A percentile compares a stretch with the other conserved stretches of the same genome.
Evolutionary conservation across 2,329 filamentous ascomycete species (phyloP).

Genomic region (Fusarium setosum): DNA sequence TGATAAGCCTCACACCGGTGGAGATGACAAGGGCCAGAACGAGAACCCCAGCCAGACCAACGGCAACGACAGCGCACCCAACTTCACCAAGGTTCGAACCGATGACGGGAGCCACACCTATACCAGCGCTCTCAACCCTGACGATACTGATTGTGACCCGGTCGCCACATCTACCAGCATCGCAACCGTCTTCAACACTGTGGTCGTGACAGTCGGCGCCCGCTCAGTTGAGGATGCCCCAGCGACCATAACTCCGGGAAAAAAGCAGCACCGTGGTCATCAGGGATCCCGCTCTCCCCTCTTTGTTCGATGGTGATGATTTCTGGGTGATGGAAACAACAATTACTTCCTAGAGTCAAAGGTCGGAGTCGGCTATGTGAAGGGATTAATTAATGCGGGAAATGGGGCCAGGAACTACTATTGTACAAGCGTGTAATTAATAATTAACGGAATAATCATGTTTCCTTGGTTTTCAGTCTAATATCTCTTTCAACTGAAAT

Average conservation of each 20-base stretch:
- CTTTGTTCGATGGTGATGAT: constrained; percentile 25
- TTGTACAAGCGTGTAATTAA: constrained; percentile 18
- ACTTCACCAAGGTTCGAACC: constrained; percentile 34
- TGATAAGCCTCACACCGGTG: background rate
- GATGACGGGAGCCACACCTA: constrained; percentile 17
- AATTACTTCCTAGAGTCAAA: constrained; percentile 12
- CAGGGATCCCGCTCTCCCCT: constrained; percentile 22
- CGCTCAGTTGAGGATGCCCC: background rate
- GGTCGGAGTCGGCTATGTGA: background rate
- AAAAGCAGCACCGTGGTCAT: constrained; percentile 6
- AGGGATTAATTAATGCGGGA: constrained; percentile 3
- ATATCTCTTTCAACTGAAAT: no score
- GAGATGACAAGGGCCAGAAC: background rate
- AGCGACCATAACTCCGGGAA: constrained; percentile 14
- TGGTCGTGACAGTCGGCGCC: constrained; percentile 45
- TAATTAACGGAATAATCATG: constrained; percentile 25
- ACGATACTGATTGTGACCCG: constrained; percentile 37
- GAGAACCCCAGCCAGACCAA: constrained; percentile 9
- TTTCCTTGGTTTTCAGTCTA: constrained; percentile 1
- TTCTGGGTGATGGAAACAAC: background rate
- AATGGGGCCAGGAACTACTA: constrained; percentile 1
- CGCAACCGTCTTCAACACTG: constrained; percentile 51
- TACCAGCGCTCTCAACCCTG: constrained; percentile 17
- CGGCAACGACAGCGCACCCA: constrained; percentile 8
- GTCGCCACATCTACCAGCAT: constrained; percentile 45